These are phyloP conservation scores for Phytophthora citricola DNA, from an alignment of 352 stramenopile genomes.

Conservation along the genomic window DNA sequence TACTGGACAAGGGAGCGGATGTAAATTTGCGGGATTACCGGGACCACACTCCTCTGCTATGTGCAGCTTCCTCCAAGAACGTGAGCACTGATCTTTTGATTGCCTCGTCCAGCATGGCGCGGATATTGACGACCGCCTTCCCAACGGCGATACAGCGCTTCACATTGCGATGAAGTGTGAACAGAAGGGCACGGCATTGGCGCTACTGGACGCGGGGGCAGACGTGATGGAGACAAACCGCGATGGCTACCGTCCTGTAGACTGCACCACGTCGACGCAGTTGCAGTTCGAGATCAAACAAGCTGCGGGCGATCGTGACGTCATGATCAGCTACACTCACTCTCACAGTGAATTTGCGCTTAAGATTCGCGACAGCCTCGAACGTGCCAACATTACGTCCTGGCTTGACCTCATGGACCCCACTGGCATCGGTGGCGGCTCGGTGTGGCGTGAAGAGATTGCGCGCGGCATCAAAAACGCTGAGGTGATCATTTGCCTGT, in stretches of 20 bases:
- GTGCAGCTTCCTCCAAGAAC: constrained; percentile 61
- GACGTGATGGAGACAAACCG: constrained; percentile 72
- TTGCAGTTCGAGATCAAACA: constrained; percentile 87
- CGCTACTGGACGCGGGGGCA: constrained; percentile 60
- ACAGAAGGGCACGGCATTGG: constrained; percentile 66
- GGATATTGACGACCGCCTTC: constrained; percentile 72
- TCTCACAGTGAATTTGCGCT: constrained; percentile 78
- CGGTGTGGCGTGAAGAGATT: constrained; percentile 86
- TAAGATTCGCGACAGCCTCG: constrained; percentile 72
- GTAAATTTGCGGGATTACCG: constrained; percentile 61
- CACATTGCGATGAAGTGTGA: constrained; percentile 81
- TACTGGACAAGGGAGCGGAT: constrained; percentile 62
- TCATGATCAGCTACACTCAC: constrained; percentile 91
- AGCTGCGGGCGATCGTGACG: constrained; percentile 76
- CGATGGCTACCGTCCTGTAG: constrained; percentile 72
- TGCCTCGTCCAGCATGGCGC: constrained; percentile 57
- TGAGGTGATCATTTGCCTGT: constrained; percentile 71
- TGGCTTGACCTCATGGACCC: constrained; percentile 87
- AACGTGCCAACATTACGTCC: constrained; percentile 76
- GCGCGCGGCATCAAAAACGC: constrained; percentile 80
- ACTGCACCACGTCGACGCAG: constrained; percentile 84
- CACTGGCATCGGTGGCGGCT: constrained; percentile 78
- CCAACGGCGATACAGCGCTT: constrained; percentile 74
- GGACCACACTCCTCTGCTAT: constrained; percentile 72
- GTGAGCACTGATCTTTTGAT: constrained; percentile 59